phyloP scores from a whole-genome alignment of 2,329 filamentous ascomycete genomes.

The Epichloe aotearoae region DNA sequence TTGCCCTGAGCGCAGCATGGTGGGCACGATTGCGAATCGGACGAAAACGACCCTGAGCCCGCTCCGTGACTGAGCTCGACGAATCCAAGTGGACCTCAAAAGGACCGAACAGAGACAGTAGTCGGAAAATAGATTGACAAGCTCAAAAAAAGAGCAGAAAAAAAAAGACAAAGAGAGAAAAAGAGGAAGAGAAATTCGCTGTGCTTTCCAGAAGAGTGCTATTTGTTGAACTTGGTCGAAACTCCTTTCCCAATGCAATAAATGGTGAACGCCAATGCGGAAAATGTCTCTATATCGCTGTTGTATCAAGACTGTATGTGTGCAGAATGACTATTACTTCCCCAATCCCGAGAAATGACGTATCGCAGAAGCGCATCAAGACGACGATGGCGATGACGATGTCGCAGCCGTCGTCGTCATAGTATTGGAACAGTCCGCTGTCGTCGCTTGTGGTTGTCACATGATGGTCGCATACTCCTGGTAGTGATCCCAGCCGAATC shows the following conservation, averaged over 20 bases:
- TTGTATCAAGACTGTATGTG: conserved; percentile 16
- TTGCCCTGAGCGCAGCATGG: not conserved
- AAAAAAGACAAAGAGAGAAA: conserved; percentile 18
- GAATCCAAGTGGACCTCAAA: conserved; percentile 10
- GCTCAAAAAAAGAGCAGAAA: conserved; percentile 12
- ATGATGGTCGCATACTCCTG: conserved; percentile 79
- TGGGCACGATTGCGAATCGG: not conserved
- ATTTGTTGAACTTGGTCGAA: conserved; percentile 22
- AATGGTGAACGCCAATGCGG: conserved; percentile 20
- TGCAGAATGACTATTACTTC: not conserved
- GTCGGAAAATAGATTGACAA: no score
- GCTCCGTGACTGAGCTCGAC: not conserved
- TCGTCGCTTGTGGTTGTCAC: conserved; percentile 51
- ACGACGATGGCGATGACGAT: conserved; percentile 6
- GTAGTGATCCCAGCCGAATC: conserved; percentile 78
- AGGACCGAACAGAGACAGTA: not conserved
- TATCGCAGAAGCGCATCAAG: conserved; percentile 16
- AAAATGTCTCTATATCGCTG: conserved; percentile 25
- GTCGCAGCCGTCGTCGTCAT: conserved; percentile 23
- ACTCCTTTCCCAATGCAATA: conserved; percentile 31
- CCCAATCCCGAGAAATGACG: not conserved
- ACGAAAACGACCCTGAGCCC: not conserved
- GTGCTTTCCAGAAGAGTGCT: conserved; percentile 18
- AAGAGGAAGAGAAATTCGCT: conserved; percentile 12
- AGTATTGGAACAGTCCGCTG: conserved; percentile 33